Evolutionary conservation across 163 green algal species (phyloP).

Genomic region (Dunaliella salina): DNA sequence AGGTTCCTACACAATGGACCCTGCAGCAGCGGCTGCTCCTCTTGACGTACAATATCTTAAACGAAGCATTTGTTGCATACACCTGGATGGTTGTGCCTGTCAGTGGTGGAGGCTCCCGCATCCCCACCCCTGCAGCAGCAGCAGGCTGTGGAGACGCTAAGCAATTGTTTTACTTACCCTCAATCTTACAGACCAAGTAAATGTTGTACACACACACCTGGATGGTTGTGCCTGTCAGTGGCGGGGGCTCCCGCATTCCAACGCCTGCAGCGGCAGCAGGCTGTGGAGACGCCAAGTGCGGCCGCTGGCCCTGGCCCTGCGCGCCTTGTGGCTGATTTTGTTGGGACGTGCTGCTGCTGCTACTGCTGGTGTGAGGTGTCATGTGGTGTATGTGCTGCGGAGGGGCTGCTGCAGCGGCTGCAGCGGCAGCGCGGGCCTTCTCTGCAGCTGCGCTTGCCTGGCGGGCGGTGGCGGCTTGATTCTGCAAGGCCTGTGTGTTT

Average conservation of each 20-base stretch:
- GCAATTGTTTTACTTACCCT: no score
- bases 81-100: not conserved
- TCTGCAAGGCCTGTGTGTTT: not conserved
- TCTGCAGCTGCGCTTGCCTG: not conserved
- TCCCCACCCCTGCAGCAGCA: no score
- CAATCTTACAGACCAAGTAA: no score
- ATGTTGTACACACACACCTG: no score
- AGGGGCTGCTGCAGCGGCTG: not conserved
- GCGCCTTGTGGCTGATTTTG: not conserved
- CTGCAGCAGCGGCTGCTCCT: no score
- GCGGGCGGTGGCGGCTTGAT: not conserved
- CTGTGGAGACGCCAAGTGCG: not conserved
- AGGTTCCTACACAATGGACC: no score
- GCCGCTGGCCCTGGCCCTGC: no score
- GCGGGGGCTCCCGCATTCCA: not conserved
- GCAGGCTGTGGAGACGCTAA: no score
- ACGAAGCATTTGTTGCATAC: not conserved
- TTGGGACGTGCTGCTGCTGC: not conserved
- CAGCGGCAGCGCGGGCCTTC: not conserved
- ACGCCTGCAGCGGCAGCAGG: not conserved
- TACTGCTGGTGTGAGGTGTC: not conserved
- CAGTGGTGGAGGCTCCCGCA: not conserved
- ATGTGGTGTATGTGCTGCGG: not conserved
- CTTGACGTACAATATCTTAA: no score
- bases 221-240: not conserved